Base-by-base conservation (phyloP, 2,329 filamentous ascomycete species). In the Sclerotinia nivalis region DNA sequence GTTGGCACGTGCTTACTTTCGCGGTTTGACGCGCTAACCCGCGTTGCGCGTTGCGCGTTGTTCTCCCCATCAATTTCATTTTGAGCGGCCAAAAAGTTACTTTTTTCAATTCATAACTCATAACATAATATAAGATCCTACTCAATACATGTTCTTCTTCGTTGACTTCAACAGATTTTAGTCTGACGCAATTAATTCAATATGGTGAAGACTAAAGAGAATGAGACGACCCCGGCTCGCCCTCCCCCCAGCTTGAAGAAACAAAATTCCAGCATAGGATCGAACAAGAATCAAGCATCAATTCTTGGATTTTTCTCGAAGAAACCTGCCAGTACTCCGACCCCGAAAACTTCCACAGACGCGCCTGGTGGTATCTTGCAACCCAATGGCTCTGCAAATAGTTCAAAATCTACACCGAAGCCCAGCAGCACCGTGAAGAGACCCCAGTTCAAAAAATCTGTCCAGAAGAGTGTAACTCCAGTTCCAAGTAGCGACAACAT, bases 261-360 rank as follows among this genome's bases (percentile, higher is more conserved):
- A 69, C 74, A 77, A 64, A 72, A 65, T 70, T 78, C 77, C n/a
- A 78, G 76, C 65, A 64, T 73, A 45, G 73, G 70, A 43, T 71
- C 82, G 8, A 80, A 80, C 72, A 89, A 88, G 77, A 89, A 87
- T 76, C 89, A 92, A 77, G 85, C 84, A 78, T 92, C 90, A 67
- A 93, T 96, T 71, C 83, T 93, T 49, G 91, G 91, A 56, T 96
- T 96, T 84, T 95, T 95, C 77, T 85, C 90, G 74, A 93, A 85
- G 78, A 81, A 84, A 71, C 73, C 81, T 66, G 73, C 78, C 81
- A 84, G 20, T 37, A 83, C 84, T 20, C 80, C 78, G 4, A 74
- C 49, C n/a, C 49, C 49, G 1, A 64, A 64, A 6, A 1, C 49
- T 47, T 55, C 67, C 20, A 34, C 67, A 34, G 25, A n/a, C 49